Evolutionary conservation across 768 basidiomycete species (phyloP).

Genomic region (Collybiopsis luxurians): DNA sequence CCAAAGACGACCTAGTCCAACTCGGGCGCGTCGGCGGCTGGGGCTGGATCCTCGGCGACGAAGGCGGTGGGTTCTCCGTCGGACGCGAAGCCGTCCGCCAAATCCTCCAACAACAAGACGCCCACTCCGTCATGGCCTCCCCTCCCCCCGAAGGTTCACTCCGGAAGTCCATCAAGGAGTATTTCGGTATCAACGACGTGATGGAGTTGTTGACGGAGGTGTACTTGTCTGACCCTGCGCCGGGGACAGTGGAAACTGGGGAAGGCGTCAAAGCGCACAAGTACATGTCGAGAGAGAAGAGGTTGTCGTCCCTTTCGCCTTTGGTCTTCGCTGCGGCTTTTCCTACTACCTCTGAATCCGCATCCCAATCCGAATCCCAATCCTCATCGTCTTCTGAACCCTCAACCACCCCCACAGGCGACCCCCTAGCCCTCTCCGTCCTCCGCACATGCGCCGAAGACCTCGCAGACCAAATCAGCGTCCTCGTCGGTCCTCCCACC

Average conservation of each 20-base stretch:
- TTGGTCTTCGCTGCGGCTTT: constrained; percentile 71
- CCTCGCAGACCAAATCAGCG: constrained; percentile 58
- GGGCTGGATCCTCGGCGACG: constrained; percentile 85
- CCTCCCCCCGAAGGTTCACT: constrained; percentile 36
- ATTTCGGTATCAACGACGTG: constrained; percentile 53
- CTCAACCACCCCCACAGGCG: no score
- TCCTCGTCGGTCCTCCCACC: constrained; percentile 44
- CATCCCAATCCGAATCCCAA: no score
- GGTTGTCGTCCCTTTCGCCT: constrained; percentile 71
- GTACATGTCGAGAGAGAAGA: constrained; percentile 57
- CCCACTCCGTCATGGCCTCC: constrained; percentile 36
- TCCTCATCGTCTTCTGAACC: no score
- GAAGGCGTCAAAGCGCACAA: constrained; percentile 21
- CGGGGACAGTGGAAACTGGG: constrained; percentile 22
- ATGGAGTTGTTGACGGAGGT: constrained; percentile 65
- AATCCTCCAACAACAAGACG: constrained; percentile 56
- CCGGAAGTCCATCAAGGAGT: constrained; percentile 44
- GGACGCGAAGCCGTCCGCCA: constrained; percentile 75
- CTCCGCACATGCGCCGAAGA: constrained; percentile 47
- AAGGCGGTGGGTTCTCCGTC: constrained; percentile 80
- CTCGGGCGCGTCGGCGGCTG: constrained; percentile 75
- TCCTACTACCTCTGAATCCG: constrained; percentile 67
- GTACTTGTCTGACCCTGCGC: constrained; percentile 57
- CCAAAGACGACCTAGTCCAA: constrained; percentile 45
- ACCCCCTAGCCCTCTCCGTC: constrained; percentile 62